phyloP scores from a whole-genome alignment of 768 basidiomycete genomes.

The Sutorius australiensis region DNA sequence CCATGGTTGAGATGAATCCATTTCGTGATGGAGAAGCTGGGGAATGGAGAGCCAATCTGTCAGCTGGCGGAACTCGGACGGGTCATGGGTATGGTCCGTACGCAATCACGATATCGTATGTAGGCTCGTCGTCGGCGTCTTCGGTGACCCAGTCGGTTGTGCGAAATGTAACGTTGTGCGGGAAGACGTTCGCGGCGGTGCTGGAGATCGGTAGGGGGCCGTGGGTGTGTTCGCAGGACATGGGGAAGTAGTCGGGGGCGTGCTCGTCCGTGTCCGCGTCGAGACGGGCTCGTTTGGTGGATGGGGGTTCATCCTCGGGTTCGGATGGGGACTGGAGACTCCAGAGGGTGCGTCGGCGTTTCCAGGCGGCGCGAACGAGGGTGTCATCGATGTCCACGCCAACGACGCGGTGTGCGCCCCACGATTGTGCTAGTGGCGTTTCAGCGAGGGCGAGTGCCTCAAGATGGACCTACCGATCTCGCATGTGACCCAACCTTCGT shows the following conservation, averaged over 20 bases:
- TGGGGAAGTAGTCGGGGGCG: conserved; percentile 59
- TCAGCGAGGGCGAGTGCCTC: neutral
- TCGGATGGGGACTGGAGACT: conserved; percentile 45
- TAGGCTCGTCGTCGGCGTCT: conserved; percentile 50
- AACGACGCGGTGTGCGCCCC: conserved; percentile 60
- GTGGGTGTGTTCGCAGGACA: conserved; percentile 70
- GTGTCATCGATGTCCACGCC: conserved; percentile 85
- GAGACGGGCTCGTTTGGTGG: conserved; percentile 13
- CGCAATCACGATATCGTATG: conserved; percentile 81
- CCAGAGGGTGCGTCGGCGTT: conserved; percentile 66
- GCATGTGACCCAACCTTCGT: conserved; percentile 81
- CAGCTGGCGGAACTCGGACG: neutral
- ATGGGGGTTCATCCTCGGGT: neutral
- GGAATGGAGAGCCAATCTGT: neutral
- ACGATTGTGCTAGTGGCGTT: conserved; percentile 51
- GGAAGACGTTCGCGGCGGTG: conserved; percentile 44
- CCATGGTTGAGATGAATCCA: conserved; percentile 88
- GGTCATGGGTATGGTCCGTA: conserved; percentile 34
- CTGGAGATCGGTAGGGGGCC: conserved; percentile 68
- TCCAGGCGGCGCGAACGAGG: conserved; percentile 75
- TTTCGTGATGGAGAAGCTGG: conserved; percentile 72
- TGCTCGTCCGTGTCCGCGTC: neutral
- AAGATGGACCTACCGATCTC: conserved; percentile 55
- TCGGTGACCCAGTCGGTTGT: conserved; percentile 70
- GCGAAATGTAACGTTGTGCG: conserved; percentile 74